Percentiles rank a stretch among this genome's conserved stretches.
Evolutionary conservation across 148 eudicot species (phyloP).

Genomic region (Euryodendron excelsum): DNA sequence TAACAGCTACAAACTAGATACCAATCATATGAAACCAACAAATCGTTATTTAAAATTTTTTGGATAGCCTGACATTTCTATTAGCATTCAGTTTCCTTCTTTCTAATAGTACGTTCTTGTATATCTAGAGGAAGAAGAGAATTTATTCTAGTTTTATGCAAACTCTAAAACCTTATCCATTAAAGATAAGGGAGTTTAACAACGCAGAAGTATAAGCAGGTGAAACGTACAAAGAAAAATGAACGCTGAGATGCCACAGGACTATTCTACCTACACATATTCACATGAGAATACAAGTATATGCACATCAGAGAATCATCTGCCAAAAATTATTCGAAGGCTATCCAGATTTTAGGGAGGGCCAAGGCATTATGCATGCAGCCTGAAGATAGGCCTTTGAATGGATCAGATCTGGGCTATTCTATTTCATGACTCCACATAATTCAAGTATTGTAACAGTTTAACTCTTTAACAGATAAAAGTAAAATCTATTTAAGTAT

Average conservation of each 20-base stretch:
- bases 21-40: neutral
- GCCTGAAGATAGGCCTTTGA: too few relatives aligned
- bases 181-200: neutral
- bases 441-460: neutral
- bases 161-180: neutral
- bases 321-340: too few relatives aligned
- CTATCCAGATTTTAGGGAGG: too few relatives aligned
- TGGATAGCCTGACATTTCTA: neutral
- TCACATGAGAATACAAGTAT: too few relatives aligned
- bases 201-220: neutral
- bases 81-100: neutral
- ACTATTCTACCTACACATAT: too few relatives aligned
- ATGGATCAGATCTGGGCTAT: too few relatives aligned
- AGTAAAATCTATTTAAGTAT: neutral
- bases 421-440: too few relatives aligned
- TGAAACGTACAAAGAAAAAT: neutral
- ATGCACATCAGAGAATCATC: too few relatives aligned
- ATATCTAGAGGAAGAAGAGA: neutral
- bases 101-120: neutral
- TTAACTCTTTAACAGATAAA: neutral
- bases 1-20: neutral
- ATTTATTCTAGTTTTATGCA: neutral
- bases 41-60: neutral
- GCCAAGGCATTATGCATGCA: too few relatives aligned
- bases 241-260: neutral